Evolutionary conservation across 192 early-diverging fungal genomes (phyloP), one percentile per base, ranked within the genome.

Genomic region (Podila horticola): DNA sequence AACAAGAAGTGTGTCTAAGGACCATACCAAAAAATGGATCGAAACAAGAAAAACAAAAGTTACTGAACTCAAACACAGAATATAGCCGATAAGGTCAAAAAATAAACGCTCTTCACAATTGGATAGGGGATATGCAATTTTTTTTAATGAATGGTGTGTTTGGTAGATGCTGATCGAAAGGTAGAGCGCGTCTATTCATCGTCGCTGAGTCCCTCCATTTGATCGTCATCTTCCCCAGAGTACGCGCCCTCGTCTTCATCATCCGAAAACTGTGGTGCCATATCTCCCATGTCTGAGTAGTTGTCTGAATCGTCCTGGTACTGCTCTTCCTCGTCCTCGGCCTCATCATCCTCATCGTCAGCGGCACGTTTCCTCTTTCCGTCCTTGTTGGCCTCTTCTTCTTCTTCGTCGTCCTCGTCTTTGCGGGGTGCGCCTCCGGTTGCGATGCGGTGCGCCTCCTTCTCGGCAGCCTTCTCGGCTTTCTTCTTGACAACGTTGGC

Each of bases 1-100:
- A 96, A 97, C 79, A 96, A 94, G 69, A 95, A 94, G 63, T 94
- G 93, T 72, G 87, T 92, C 72, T 94, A 85, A 84, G 59, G 33
- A 0, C 8, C 8, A 31, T 31, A 31, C 9, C 34, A 36, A 31
- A 31, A 31, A 31, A 4, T 31, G 31, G 34, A 36, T 36, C 34
- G 34, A 36, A 34, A 4, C 7, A 36, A 20, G 30, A 30, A 41
- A 34, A 65, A n/a, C n/a, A n/a, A 30, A 26, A 17, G 28, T 50
- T 8, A 11, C 10, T 8, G 5, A 28, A 9, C 24, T 19, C 10
- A 17, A 11, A 58, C 20, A 11, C 48, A 0, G 33, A 30, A 30
- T 28, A 51, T 4, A 49, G 5, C 38, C 26, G 15, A 33, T 22
- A 28, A 29, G n/a, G 52, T 22, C 24, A 26, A 24, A 20, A 55